Conservation (phyloP, 2,329 filamentous ascomycete genomes). For the Penicillium aurantiogriseum region DNA sequence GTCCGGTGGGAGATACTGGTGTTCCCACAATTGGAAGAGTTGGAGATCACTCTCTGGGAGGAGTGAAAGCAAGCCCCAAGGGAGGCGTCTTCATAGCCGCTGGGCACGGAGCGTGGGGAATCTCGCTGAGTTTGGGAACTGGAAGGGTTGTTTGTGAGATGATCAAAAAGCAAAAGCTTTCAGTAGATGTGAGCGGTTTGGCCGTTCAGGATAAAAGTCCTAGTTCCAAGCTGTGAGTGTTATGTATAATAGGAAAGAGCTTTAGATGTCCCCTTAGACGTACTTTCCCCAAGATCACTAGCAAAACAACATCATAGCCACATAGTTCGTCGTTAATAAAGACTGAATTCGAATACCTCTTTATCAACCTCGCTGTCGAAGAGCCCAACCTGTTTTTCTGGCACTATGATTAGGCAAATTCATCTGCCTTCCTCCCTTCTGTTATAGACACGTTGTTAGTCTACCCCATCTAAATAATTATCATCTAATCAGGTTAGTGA, state of each 20-base stretch:
- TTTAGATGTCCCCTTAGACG: neutral
- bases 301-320: neutral
- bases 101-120: conserved; percentile 77
- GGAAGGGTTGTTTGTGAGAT: conserved; percentile 70
- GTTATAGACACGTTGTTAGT: neutral
- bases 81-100: conserved; percentile 68
- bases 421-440: neutral
- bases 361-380: too few relatives aligned
- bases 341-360: neutral
- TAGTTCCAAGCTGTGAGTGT: neutral
- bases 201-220: conserved; percentile 28
- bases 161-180: conserved; percentile 58
- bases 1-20: conserved; percentile 65
- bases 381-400: neutral
- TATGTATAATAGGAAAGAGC: neutral
- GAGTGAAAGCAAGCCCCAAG: conserved; percentile 36
- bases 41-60: conserved; percentile 56
- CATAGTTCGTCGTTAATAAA: neutral
- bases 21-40: conserved; percentile 63
- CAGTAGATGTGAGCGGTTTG: conserved; percentile 59
- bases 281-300: neutral
- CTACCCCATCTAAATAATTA: neutral
- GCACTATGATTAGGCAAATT: neutral
- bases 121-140: conserved; percentile 63
- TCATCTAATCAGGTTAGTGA: neutral